These are phyloP conservation scores for Wickerhamomyces sp. DNA, from an alignment of 1,139 yeast genomes.

Conservation along the genomic window DNA sequence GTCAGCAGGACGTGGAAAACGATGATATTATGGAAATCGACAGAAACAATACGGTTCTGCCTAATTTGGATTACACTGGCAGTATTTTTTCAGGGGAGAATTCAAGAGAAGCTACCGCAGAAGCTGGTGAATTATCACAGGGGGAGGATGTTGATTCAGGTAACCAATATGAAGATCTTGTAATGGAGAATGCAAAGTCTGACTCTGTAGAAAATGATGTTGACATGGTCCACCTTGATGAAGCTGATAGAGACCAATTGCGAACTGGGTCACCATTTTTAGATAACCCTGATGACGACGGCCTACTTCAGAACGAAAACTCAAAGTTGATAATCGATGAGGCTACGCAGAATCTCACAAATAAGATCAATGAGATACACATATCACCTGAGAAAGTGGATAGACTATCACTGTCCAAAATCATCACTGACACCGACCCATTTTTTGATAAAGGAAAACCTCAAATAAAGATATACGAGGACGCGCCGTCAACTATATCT, in stretches of 20 bases:
- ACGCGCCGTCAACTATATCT: slow-evolving; percentile 5
- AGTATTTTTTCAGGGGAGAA: slow-evolving; percentile 21
- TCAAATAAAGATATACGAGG: slow-evolving; percentile 22
- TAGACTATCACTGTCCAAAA: slow-evolving; percentile 12
- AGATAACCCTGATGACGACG: slow-evolving; percentile 16
- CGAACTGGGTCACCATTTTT: slow-evolving; percentile 18
- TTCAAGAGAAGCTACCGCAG: slow-evolving; percentile 6
- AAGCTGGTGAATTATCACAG: slow-evolving; percentile 29
- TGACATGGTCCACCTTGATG: not conserved
- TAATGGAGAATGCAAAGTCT: not conserved
- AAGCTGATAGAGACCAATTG: not conserved
- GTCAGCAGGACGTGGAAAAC: not conserved
- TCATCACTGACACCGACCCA: slow-evolving; percentile 26
- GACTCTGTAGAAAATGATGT: not conserved
- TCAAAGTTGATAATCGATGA: slow-evolving; percentile 13
- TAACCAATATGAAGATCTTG: not conserved
- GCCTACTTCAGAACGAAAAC: not conserved
- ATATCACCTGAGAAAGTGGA: slow-evolving; percentile 19
- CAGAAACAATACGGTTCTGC: no score
- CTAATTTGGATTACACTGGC: slow-evolving; percentile 23
- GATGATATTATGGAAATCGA: slow-evolving; percentile 2
- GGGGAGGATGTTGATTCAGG: slow-evolving; percentile 12
- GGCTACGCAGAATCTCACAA: slow-evolving; percentile 16
- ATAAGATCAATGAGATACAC: slow-evolving; percentile 17
- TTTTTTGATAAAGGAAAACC: slow-evolving; percentile 15